These are phyloP conservation scores for Fusarium sacchari DNA, from an alignment of 2,329 filamentous ascomycete genomes.

Conservation along the genomic window DNA sequence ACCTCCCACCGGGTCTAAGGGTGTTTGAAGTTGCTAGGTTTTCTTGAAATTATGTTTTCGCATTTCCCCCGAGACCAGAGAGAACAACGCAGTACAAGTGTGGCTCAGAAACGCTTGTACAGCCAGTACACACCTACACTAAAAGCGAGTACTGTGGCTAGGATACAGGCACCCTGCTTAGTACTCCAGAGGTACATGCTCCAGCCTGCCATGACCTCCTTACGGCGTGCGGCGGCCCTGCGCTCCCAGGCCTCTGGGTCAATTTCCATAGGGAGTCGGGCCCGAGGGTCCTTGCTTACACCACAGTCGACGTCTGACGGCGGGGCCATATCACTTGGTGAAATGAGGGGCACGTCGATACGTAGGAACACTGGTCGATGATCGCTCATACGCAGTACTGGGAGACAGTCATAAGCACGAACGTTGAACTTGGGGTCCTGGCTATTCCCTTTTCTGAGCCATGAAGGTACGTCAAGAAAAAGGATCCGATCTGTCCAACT, in stretches of 20 bases:
- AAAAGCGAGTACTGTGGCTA: constrained; percentile 56
- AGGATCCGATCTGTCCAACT: constrained; percentile 94
- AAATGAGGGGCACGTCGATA: constrained; percentile 70
- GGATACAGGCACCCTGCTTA: constrained; percentile 57
- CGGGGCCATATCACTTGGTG: constrained; percentile 52
- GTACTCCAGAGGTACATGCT: constrained; percentile 66
- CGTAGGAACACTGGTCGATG: constrained; percentile 85
- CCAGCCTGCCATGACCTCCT: constrained; percentile 63
- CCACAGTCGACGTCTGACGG: constrained; percentile 36
- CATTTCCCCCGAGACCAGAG: neutral
- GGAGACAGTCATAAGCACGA: constrained; percentile 78
- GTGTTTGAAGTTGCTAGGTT: neutral
- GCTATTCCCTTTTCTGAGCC: constrained; percentile 51
- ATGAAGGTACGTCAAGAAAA: constrained; percentile 72
- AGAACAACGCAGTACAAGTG: neutral
- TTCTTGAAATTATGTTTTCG: neutral
- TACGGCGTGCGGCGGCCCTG: constrained; percentile 56
- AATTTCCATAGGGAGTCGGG: constrained; percentile 60
- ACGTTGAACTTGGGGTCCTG: constrained; percentile 56
- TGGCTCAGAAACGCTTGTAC: neutral
- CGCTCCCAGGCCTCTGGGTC: constrained; percentile 66
- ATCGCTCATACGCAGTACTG: constrained; percentile 84
- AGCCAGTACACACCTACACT: constrained; percentile 59
- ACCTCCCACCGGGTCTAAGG: neutral
- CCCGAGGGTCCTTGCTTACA: constrained; percentile 54